phyloP scores from a whole-genome alignment of 2,329 filamentous ascomycete genomes.

The Diplodia sapinea region DNA sequence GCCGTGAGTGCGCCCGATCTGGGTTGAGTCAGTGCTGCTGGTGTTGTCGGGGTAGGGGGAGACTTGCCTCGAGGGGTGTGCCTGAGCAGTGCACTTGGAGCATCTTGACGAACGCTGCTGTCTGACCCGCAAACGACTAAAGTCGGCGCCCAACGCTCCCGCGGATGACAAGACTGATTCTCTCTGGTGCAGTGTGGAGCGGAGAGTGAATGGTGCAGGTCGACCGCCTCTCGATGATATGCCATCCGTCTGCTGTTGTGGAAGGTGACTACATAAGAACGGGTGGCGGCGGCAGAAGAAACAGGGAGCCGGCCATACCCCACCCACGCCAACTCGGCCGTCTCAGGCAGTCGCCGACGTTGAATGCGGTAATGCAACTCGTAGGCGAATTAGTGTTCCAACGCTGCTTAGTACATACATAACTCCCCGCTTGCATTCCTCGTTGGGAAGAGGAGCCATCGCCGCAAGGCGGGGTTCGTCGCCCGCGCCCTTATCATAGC shows the following conservation, averaged over 20 bases:
- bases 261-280: neutral
- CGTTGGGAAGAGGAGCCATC: neutral
- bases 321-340: constrained; percentile 15
- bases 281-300: constrained; percentile 9
- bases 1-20: constrained; percentile 59
- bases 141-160: neutral
- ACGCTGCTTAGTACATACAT: neutral
- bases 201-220: neutral
- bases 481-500: neutral
- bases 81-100: constrained; percentile 50
- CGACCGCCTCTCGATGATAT: neutral
- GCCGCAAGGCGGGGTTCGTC: neutral
- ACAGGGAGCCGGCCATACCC: constrained; percentile 6
- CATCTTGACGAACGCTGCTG: constrained; percentile 40
- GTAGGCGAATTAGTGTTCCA: neutral
- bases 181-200: neutral
- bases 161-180: too few species aligned
- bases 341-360: neutral
- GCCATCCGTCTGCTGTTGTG: neutral
- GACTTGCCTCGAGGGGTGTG: constrained; percentile 51
- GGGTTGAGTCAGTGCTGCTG: neutral
- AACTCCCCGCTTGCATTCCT: neutral
- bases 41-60: neutral
- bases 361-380: neutral
- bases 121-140: neutral